phyloP scores from a whole-genome alignment of 2,329 filamentous ascomycete genomes.

The Geosmithia putterillii region DNA sequence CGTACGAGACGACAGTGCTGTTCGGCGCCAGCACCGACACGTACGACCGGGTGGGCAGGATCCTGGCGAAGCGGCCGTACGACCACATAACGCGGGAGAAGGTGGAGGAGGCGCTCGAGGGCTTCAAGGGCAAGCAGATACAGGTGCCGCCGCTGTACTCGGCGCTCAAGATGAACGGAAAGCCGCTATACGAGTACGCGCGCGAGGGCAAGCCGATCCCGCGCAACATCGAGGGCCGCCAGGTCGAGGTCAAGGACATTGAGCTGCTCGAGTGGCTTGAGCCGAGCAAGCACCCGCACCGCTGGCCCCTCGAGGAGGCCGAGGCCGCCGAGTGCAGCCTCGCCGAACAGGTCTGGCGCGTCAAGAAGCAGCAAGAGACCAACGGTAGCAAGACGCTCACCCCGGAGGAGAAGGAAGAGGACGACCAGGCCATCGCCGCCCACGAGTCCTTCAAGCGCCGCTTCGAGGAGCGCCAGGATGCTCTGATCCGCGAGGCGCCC shows the following conservation, averaged over 20 bases:
- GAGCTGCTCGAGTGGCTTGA: slow-evolving; percentile 79
- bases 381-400: slow-evolving; percentile 29
- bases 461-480: slow-evolving; percentile 45
- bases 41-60: slow-evolving; percentile 77
- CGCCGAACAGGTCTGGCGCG: slow-evolving; percentile 58
- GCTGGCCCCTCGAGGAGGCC: slow-evolving; percentile 72
- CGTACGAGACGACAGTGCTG: slow-evolving; percentile 77
- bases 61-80: slow-evolving; percentile 64
- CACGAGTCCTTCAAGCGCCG: slow-evolving; percentile 46
- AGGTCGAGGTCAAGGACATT: slow-evolving; percentile 65
- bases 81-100: slow-evolving; percentile 68
- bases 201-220: slow-evolving; percentile 80
- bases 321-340: slow-evolving; percentile 62
- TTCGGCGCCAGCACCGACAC: slow-evolving; percentile 90
- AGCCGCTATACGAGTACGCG: slow-evolving; percentile 92
- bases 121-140: slow-evolving; percentile 72
- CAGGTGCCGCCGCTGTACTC: slow-evolving; percentile 91
- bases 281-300: slow-evolving; percentile 65
- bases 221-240: slow-evolving; percentile 66
- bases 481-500: slow-evolving; percentile 39
- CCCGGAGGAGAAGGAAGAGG: slow-evolving; percentile 41
- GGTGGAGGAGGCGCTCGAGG: slow-evolving; percentile 63
- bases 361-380: slow-evolving; percentile 42
- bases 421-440: slow-evolving; percentile 40
- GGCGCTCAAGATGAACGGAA: slow-evolving; percentile 84